phyloP scores from a whole-genome alignment of 169 alveolate genomes.

The Babesia ovis region DNA sequence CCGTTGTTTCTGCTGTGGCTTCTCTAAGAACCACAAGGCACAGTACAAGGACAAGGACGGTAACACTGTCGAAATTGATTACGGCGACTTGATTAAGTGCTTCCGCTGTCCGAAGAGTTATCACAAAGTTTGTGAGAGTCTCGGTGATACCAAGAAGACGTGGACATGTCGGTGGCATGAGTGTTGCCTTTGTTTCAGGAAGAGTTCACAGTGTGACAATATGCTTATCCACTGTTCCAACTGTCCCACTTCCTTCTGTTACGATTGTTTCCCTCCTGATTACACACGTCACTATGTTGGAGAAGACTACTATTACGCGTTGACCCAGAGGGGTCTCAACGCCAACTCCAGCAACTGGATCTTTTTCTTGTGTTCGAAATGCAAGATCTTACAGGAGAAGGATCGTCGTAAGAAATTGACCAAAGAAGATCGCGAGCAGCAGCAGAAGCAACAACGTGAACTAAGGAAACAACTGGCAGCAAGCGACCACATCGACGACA shows the following conservation, averaged over 20 bases:
- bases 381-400: conserved; percentile 88
- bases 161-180: conserved; percentile 93
- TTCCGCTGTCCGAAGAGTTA: conserved; percentile 88
- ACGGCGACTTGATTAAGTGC: conserved; percentile 84
- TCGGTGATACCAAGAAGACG: conserved; percentile 73
- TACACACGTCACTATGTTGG: conserved; percentile 82
- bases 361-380: conserved; percentile 85
- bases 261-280: conserved; percentile 91
- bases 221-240: conserved; percentile 88
- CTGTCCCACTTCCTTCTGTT: conserved; percentile 90
- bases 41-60: conserved; percentile 75
- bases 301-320: conserved; percentile 84
- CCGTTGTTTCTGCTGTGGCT: conserved; percentile 87
- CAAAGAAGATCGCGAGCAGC: conserved; percentile 78
- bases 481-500: conserved; percentile 72
- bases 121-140: conserved; percentile 85
- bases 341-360: conserved; percentile 86
- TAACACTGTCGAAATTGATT: conserved; percentile 72
- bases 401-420: conserved; percentile 83
- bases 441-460: conserved; percentile 82
- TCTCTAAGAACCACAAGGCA: conserved; percentile 74
- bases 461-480: conserved; percentile 74
- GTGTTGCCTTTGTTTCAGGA: conserved; percentile 87
- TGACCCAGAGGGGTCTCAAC: conserved; percentile 85
- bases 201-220: conserved; percentile 88